Conservation (phyloP, 768 basidiomycete species). For the Tylopilus balloui region DNA sequence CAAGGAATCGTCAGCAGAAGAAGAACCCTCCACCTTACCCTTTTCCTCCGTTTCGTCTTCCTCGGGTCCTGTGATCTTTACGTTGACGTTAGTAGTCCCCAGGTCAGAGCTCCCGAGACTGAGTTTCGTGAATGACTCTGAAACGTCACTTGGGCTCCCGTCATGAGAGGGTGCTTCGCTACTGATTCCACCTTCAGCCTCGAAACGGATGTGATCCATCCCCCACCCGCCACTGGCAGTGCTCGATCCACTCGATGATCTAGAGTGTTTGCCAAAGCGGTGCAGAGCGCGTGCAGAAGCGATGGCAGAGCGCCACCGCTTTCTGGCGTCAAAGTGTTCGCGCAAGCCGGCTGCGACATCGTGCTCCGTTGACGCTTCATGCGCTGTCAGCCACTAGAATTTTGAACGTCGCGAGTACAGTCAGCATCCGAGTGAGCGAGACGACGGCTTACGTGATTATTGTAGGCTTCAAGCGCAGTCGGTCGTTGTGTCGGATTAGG, state of each 20-base stretch:
- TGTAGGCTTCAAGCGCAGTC: conserved; percentile 67
- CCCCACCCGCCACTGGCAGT: conserved; percentile 36
- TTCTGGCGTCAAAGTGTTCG: conserved; percentile 75
- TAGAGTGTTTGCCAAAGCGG: conserved; percentile 28
- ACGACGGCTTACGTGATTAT: conserved; percentile 50
- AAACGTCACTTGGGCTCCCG: conserved; percentile 19
- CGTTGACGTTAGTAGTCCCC: conserved; percentile 39
- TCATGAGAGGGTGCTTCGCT: conserved; percentile 36
- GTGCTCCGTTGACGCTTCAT: conserved; percentile 61
- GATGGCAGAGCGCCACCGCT: conserved; percentile 73
- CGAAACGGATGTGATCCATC: conserved; percentile 26
- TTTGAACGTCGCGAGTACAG: background rate
- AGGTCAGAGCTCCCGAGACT: conserved; percentile 32
- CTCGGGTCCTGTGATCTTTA: conserved; percentile 35
- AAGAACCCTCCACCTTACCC: conserved; percentile 24
- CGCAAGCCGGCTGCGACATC: conserved; percentile 72
- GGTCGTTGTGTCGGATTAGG: conserved; percentile 68
- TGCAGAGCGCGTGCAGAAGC: conserved; percentile 40
- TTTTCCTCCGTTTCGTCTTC: conserved; percentile 20
- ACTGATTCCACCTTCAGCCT: conserved; percentile 25
- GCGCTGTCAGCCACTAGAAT: conserved; percentile 67
- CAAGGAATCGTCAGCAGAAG: conserved; percentile 17
- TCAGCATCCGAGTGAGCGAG: background rate
- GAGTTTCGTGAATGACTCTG: conserved; percentile 23
- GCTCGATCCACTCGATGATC: conserved; percentile 26